Percentiles rank a stretch among this genome's conserved stretches.
phyloP scores from a whole-genome alignment of 2,329 filamentous ascomycete species.

The Colletotrichum cuscutae region DNA sequence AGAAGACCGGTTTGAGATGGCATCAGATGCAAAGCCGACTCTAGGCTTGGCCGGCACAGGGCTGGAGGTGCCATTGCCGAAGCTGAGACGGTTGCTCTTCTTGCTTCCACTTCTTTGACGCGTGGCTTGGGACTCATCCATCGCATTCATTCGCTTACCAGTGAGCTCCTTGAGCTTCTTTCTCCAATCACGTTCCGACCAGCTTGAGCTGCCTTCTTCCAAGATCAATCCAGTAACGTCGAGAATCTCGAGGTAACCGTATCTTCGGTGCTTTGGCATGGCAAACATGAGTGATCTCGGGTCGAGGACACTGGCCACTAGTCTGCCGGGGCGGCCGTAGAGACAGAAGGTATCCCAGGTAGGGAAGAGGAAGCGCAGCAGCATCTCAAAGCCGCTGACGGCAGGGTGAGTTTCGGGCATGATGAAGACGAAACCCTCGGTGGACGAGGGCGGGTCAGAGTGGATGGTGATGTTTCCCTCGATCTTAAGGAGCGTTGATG shows the following conservation, averaged over 20 bases:
- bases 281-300: slow-evolving; percentile 96
- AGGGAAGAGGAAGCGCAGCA: slow-evolving; percentile 91
- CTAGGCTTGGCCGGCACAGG: slow-evolving; percentile 49
- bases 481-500: slow-evolving; percentile 92
- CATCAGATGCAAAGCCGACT: slow-evolving; percentile 70
- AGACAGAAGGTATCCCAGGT: slow-evolving; percentile 92
- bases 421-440: slow-evolving; percentile 95
- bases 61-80: slow-evolving; percentile 50
- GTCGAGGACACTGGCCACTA: slow-evolving; percentile 89
- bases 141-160: slow-evolving; percentile 76
- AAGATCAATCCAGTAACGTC: slow-evolving; percentile 86
- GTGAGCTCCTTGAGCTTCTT: slow-evolving; percentile 90
- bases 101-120: slow-evolving; percentile 66
- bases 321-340: slow-evolving; percentile 87
- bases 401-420: slow-evolving; percentile 97
- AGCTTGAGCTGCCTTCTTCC: slow-evolving; percentile 78
- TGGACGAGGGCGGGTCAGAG: slow-evolving; percentile 77
- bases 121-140: slow-evolving; percentile 50
- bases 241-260: slow-evolving; percentile 89
- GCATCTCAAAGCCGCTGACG: slow-evolving; percentile 93
- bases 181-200: slow-evolving; percentile 92
- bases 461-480: slow-evolving; percentile 93
- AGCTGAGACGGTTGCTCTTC: slow-evolving; percentile 67
- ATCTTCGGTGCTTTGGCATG: slow-evolving; percentile 88
- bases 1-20: slow-evolving; percentile 58